These are phyloP conservation scores for Grigorovia yakushimaensis DNA, from an alignment of 805 yeast species.

Conservation along the genomic window DNA sequence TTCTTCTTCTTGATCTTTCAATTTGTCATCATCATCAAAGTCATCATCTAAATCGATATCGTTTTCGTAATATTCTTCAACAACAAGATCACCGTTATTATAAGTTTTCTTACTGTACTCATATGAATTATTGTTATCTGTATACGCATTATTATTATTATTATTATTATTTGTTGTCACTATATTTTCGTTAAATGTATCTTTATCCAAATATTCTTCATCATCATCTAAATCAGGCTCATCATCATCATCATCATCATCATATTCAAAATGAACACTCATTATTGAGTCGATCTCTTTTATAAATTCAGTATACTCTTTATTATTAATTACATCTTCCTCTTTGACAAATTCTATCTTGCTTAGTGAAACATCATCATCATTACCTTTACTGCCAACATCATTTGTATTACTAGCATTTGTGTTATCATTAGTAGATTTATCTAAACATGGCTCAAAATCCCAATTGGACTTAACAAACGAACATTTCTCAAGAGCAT, in stretches of 20 bases:
- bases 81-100: conserved; percentile 8
- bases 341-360: conserved; percentile 24
- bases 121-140: conserved; percentile 1
- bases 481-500: conserved; percentile 32
- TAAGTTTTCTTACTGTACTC: neutral
- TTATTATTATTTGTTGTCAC: neutral
- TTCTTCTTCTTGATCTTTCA: no score
- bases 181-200: neutral
- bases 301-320: conserved; percentile 15
- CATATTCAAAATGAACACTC: conserved; percentile 26
- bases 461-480: conserved; percentile 8
- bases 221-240: conserved; percentile 16
- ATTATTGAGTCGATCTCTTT: conserved; percentile 25
- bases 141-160: neutral
- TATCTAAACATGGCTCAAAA: neutral
- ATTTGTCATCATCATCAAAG: neutral
- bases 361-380: conserved; percentile 22
- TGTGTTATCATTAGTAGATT: neutral
- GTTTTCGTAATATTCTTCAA: conserved; percentile 13
- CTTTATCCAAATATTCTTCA: conserved; percentile 7
- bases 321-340: conserved; percentile 7
- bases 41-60: conserved; percentile 8
- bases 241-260: conserved; percentile 16
- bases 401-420: neutral
- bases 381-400: neutral